These are phyloP conservation scores for Scytalidium lignicola DNA, from an alignment of 2,329 filamentous ascomycete genomes.

Conservation along the genomic window DNA sequence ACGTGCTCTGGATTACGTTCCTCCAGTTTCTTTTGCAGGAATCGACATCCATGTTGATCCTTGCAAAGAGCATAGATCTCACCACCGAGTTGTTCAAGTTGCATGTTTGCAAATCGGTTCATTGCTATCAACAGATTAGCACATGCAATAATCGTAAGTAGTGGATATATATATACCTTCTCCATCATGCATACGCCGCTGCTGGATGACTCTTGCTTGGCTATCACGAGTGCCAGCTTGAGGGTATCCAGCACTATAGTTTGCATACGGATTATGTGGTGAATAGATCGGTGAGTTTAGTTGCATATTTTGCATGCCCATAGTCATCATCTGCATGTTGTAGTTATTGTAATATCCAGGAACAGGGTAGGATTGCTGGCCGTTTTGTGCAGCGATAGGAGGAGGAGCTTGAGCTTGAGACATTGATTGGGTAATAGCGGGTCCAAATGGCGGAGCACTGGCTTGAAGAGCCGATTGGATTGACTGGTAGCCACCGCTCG, in stretches of 20 bases:
- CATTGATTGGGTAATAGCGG: slow-evolving; percentile 41
- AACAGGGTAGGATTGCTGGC: slow-evolving; percentile 21
- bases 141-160: neutral
- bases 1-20: slow-evolving; percentile 78
- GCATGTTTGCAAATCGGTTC: slow-evolving; percentile 78
- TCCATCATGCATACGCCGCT: slow-evolving; percentile 68
- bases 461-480: slow-evolving; percentile 73
- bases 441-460: slow-evolving; percentile 74
- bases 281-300: slow-evolving; percentile 50
- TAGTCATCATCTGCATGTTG: slow-evolving; percentile 56
- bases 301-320: slow-evolving; percentile 64
- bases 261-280: slow-evolving; percentile 47
- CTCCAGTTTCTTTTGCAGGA: slow-evolving; percentile 94
- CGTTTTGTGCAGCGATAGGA: slow-evolving; percentile 20
- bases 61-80: slow-evolving; percentile 91
- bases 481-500: slow-evolving; percentile 47
- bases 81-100: slow-evolving; percentile 73
- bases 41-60: slow-evolving; percentile 96
- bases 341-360: slow-evolving; percentile 31
- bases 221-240: slow-evolving; percentile 60
- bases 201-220: slow-evolving; percentile 70
- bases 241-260: slow-evolving; percentile 17
- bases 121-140: slow-evolving; percentile 43
- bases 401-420: slow-evolving; percentile 22
- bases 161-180: slow-evolving; percentile 47